Conservation (phyloP, 345 rosid genomes). For the Citrus hindsii region DNA sequence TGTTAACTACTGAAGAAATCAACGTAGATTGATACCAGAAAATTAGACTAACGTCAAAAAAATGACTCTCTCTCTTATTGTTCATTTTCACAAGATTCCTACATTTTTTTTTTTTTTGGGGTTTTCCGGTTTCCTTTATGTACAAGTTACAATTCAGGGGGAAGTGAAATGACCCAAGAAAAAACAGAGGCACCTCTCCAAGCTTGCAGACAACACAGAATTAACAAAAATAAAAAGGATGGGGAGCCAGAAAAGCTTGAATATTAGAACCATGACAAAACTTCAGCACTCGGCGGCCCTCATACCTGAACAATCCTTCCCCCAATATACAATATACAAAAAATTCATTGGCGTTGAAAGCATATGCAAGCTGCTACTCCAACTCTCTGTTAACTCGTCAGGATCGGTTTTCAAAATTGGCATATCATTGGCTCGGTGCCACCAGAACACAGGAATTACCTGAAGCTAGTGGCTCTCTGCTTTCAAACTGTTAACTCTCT, state of each 20-base stretch:
- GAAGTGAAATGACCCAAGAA: background rate
- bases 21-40: background rate
- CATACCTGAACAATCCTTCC: constrained; percentile 11
- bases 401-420: constrained; percentile 41
- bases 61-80: constrained; percentile 33
- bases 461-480: constrained; percentile 31
- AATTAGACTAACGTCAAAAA: background rate
- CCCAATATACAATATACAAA: constrained; percentile 24
- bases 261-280: background rate
- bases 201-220: constrained; percentile 20
- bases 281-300: constrained; percentile 27
- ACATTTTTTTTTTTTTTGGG: constrained; percentile 2
- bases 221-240: background rate
- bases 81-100: constrained; percentile 36
- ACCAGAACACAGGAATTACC: background rate
- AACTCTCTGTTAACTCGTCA: constrained; percentile 16
- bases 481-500: constrained; percentile 24
- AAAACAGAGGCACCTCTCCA: constrained; percentile 27
- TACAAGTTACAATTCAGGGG: constrained; percentile 38
- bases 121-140: constrained; percentile 18
- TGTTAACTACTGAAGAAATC: background rate
- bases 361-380: constrained; percentile 10
- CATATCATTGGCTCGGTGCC: background rate
- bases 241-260: constrained; percentile 8
- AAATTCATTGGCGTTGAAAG: constrained; percentile 12